Percentiles rank a stretch among this genome's conserved stretches.
phyloP scores from a whole-genome alignment of 495 filamentous ascomycete species.

The Lasiosphaeria miniovina region DNA sequence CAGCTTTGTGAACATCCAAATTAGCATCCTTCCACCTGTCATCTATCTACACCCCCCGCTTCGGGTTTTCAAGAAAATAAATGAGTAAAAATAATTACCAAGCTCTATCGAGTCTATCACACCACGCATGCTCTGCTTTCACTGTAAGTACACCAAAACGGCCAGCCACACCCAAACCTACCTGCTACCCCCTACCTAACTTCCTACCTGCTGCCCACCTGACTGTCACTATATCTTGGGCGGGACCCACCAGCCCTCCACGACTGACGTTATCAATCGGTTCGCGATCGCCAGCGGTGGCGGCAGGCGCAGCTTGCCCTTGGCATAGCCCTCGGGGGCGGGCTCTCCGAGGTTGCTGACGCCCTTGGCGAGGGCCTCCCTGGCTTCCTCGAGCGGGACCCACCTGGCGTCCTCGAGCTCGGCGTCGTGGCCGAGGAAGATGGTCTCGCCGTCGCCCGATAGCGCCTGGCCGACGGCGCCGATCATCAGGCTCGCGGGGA shows the following conservation, averaged over 20 bases:
- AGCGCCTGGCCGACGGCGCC: conserved; percentile 85
- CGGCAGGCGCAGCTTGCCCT: conserved; percentile 68
- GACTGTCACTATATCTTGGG: conserved; percentile 34
- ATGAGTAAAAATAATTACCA: no score
- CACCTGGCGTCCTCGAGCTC: conserved; percentile 89
- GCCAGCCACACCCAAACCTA: no score
- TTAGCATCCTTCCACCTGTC: no score
- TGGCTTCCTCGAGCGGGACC: conserved; percentile 70
- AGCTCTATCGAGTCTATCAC: no score
- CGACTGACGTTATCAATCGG: conserved; percentile 55
- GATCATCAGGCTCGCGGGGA: conserved; percentile 84
- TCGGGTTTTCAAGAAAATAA: no score
- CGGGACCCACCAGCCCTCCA: conserved; percentile 38
- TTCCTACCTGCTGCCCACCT: not conserved
- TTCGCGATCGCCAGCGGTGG: conserved; percentile 79
- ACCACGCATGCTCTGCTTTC: no score
- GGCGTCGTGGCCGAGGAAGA: conserved; percentile 80
- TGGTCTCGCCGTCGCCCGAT: conserved; percentile 70
- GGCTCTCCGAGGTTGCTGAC: conserved; percentile 64
- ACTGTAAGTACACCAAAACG: no score
- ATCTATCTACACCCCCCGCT: no score
- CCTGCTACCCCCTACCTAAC: not conserved
- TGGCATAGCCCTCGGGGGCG: conserved; percentile 62
- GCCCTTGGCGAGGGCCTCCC: conserved; percentile 58
- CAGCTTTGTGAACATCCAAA: no score